These are phyloP conservation scores for Gossypium turneri DNA, from an alignment of 345 rosid genomes.

Conservation along the genomic window DNA sequence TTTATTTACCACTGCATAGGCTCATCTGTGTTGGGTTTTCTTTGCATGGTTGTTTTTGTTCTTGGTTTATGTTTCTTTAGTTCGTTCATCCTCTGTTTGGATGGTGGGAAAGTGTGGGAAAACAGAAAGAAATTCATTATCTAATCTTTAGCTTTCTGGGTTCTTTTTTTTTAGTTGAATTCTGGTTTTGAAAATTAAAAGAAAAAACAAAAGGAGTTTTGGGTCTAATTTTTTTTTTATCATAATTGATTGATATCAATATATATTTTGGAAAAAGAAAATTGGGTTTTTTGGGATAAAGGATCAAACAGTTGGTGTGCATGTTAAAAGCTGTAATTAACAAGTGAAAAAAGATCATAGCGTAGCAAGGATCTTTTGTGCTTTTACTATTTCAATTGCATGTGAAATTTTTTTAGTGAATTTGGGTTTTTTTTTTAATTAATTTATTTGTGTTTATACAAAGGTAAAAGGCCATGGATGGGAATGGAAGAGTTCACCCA, in stretches of 20 bases:
- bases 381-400: neutral
- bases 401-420: neutral
- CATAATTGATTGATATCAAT: neutral
- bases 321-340: neutral
- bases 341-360: neutral
- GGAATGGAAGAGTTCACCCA: slow-evolving; percentile 38
- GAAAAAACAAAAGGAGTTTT: too few species aligned
- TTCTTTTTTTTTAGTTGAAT: neutral
- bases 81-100: neutral
- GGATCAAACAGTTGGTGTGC: neutral
- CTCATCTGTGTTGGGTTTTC: too few species aligned
- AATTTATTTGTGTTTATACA: neutral
- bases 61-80: neutral
- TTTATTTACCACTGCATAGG: too few species aligned
- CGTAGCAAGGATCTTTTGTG: slow-evolving; percentile 1
- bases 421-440: neutral
- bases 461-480: slow-evolving; percentile 24
- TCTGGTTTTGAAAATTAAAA: neutral
- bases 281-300: neutral
- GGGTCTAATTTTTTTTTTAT: neutral
- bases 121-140: neutral
- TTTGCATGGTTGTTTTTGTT: neutral
- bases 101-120: neutral
- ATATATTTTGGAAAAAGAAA: neutral
- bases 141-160: neutral